These are phyloP conservation scores for Phytophthora constricta DNA, from an alignment of 352 stramenopile genomes.

Conservation along the genomic window DNA sequence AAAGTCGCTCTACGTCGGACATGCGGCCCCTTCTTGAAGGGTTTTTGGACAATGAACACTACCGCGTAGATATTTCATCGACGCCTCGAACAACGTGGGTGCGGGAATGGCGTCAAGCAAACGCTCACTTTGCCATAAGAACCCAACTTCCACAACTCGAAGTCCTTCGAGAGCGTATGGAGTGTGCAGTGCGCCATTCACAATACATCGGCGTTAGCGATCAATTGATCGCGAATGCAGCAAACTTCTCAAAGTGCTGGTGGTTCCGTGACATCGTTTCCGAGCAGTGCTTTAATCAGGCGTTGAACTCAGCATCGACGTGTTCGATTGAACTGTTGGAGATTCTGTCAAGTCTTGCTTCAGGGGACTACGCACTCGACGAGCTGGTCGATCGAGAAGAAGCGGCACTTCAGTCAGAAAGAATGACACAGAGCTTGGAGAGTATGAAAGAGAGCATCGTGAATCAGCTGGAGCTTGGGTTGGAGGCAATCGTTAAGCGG, in stretches of 20 bases:
- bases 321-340: slow-evolving; percentile 35
- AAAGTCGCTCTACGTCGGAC: slow-evolving; percentile 4
- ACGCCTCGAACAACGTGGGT: slow-evolving; percentile 39
- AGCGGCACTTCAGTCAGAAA: slow-evolving; percentile 19
- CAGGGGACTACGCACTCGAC: slow-evolving; percentile 36
- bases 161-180: slow-evolving; percentile 38
- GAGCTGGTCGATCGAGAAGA: slow-evolving; percentile 49
- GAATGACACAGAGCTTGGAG: slow-evolving; percentile 27
- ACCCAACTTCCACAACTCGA: slow-evolving; percentile 22
- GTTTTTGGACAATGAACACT: slow-evolving; percentile 45
- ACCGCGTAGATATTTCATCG: slow-evolving; percentile 28
- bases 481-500: slow-evolving; percentile 33
- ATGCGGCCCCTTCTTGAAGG: slow-evolving; percentile 49
- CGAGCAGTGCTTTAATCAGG: slow-evolving; percentile 36
- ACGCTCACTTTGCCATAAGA: slow-evolving; percentile 37
- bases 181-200: slow-evolving; percentile 51
- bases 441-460: slow-evolving; percentile 37
- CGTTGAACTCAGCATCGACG: slow-evolving; percentile 7
- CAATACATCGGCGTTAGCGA: slow-evolving; percentile 46
- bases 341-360: slow-evolving; percentile 37
- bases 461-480: slow-evolving; percentile 32
- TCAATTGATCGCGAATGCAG: slow-evolving; percentile 36
- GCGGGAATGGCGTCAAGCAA: slow-evolving; percentile 72
- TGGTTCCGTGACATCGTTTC: slow-evolving; percentile 49
- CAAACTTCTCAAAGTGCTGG: slow-evolving; percentile 57